Evolutionary conservation across 306 rosid genomes (phyloP).

Genomic region (Spatholobus suberectus): DNA sequence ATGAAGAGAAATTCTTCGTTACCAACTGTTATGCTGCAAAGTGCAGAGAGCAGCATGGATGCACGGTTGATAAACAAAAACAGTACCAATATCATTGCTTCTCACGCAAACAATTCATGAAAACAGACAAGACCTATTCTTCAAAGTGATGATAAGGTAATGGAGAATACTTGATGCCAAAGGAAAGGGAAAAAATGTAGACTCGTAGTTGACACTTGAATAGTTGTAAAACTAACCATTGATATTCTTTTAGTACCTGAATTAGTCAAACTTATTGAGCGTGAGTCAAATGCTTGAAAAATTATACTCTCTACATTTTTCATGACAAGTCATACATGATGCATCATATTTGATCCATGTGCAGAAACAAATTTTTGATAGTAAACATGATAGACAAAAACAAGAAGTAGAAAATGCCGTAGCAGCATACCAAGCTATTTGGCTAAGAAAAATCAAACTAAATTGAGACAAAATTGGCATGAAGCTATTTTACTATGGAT

Average conservation of each 20-base stretch:
- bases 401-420: background rate
- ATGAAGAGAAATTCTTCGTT: too few species aligned
- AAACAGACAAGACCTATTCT: background rate
- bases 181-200: background rate
- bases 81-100: background rate
- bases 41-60: too few species aligned
- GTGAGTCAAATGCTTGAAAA: background rate
- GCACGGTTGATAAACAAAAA: background rate
- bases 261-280: too few species aligned
- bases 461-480: background rate
- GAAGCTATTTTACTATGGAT: background rate
- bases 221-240: too few species aligned
- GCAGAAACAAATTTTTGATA: background rate
- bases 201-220: background rate
- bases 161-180: background rate
- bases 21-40: background rate
- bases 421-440: background rate
- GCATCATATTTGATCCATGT: background rate
- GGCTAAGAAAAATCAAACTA: background rate
- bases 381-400: background rate
- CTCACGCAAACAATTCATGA: background rate
- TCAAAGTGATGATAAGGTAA: background rate
- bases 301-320: background rate
- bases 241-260: too few species aligned
- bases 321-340: background rate